Conservation (phyloP, 2,329 filamentous ascomycete species). For the Chaetomium sp. region DNA sequence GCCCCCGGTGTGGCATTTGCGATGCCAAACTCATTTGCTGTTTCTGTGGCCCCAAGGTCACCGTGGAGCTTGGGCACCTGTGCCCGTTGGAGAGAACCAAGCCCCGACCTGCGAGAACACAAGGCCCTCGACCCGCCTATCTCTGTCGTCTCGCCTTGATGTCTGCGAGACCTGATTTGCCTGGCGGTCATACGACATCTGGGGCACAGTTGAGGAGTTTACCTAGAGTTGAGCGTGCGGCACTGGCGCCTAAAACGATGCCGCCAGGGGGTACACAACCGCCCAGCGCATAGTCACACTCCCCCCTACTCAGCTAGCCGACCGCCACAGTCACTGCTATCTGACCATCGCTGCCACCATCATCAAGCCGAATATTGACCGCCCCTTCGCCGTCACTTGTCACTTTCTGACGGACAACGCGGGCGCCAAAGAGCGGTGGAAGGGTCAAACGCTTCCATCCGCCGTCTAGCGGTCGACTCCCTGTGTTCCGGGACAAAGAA, state of each 20-base stretch:
- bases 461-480: constrained; percentile 51
- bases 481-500: constrained; percentile 54
- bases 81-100: constrained; percentile 37
- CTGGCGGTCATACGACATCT: constrained; percentile 25
- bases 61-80: constrained; percentile 47
- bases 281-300: constrained; percentile 22
- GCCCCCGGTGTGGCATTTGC: constrained; percentile 45
- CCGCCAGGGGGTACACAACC: constrained; percentile 13
- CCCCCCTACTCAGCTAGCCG: constrained; percentile 15
- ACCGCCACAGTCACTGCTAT: constrained; percentile 22
- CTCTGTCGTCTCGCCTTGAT: constrained; percentile 10
- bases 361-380: constrained; percentile 25
- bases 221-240: constrained; percentile 12
- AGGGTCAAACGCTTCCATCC: constrained; percentile 50
- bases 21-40: constrained; percentile 46
- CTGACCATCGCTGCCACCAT: constrained; percentile 11
- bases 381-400: constrained; percentile 42
- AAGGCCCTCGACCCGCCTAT: constrained; percentile 37
- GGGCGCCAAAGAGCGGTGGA: constrained; percentile 53
- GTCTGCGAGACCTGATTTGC: constrained; percentile 2
- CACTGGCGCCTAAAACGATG: constrained; percentile 18
- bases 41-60: constrained; percentile 40
- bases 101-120: constrained; percentile 39
- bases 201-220: constrained; percentile 10
- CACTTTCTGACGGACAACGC: constrained; percentile 47